Conservation (phyloP, 768 basidiomycete species). For the Pisolithus sp. region DNA sequence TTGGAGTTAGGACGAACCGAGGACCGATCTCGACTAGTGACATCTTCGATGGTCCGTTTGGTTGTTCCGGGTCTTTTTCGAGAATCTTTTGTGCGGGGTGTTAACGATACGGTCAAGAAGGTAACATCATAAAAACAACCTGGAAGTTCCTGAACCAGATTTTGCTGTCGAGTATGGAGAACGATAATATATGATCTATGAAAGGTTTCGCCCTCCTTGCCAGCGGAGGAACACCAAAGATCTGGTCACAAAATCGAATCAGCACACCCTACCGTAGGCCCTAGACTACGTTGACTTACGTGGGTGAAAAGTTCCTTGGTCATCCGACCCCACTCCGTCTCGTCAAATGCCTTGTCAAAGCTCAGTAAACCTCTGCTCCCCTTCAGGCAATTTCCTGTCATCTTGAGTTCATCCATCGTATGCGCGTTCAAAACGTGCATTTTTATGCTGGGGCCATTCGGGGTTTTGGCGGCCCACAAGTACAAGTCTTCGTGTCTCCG, state of each 20-base stretch:
- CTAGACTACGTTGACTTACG: slow-evolving; percentile 40
- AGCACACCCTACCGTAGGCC: slow-evolving; percentile 3
- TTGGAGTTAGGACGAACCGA: slow-evolving; percentile 93
- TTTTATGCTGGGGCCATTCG: slow-evolving; percentile 96
- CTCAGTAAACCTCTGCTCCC: slow-evolving; percentile 88
- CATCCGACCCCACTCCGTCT: slow-evolving; percentile 77
- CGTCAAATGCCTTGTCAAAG: slow-evolving; percentile 88
- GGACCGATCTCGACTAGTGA: slow-evolving; percentile 97
- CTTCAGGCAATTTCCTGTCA: slow-evolving; percentile 98
- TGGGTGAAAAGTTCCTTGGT: slow-evolving; percentile 94
- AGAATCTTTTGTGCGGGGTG: slow-evolving; percentile 53
- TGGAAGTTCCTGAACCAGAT: slow-evolving; percentile 99
- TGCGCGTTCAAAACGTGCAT: slow-evolving; percentile 98
- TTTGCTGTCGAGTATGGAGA: slow-evolving; percentile 91
- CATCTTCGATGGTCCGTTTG: slow-evolving; percentile 77
- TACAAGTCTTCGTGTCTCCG: slow-evolving; percentile 94
- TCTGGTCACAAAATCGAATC: slow-evolving; percentile 39
- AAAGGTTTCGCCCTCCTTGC: slow-evolving; percentile 93
- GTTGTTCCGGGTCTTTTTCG: slow-evolving; percentile 88
- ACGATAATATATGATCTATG: slow-evolving; percentile 95
- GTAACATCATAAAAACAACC: slow-evolving; percentile 37
- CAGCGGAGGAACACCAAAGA: slow-evolving; percentile 90
- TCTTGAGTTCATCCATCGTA: slow-evolving; percentile 99
- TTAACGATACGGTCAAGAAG: not conserved
- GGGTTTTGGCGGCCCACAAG: slow-evolving; percentile 93